Percentiles rank a stretch among this genome's conserved stretches.
Conservation (phyloP, 2,329 filamentous ascomycete species). For the Tolypocladium amazonense region DNA sequence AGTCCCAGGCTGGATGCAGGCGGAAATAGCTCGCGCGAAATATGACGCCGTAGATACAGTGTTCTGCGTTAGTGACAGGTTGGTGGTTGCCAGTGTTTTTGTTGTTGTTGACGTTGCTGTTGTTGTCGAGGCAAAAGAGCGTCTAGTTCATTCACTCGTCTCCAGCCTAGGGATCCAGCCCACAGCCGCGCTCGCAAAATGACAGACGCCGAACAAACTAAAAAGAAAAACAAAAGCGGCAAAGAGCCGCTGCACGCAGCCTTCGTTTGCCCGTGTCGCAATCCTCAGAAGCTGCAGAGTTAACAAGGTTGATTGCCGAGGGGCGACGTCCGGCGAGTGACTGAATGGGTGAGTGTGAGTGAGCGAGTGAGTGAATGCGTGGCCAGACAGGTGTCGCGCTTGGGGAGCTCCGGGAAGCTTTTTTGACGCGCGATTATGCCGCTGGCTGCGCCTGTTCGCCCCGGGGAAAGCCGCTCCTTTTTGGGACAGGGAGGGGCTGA, state of each 20-base stretch:
- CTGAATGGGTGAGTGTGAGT: not conserved
- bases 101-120: not conserved
- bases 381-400: conserved; percentile 13
- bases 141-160: not conserved
- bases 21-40: not conserved
- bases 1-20: not conserved
- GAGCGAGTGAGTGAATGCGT: not conserved
- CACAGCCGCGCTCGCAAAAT: not conserved
- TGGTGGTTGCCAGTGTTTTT: not conserved
- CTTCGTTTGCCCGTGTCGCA: not conserved
- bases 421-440: conserved; percentile 20
- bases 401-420: conserved; percentile 13
- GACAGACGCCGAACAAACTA: not conserved
- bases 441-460: conserved; percentile 13
- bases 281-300: not conserved
- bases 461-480: conserved; percentile 8
- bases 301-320: not conserved
- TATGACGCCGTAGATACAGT: not conserved
- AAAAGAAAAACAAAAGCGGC: not conserved
- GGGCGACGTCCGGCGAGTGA: not conserved
- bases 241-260: not conserved
- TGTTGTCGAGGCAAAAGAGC: not conserved
- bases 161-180: not conserved
- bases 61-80: not conserved
- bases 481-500: conserved; percentile 2